Conservation (phyloP, 2,329 filamentous ascomycete species). For the Thelonectria blattea region DNA sequence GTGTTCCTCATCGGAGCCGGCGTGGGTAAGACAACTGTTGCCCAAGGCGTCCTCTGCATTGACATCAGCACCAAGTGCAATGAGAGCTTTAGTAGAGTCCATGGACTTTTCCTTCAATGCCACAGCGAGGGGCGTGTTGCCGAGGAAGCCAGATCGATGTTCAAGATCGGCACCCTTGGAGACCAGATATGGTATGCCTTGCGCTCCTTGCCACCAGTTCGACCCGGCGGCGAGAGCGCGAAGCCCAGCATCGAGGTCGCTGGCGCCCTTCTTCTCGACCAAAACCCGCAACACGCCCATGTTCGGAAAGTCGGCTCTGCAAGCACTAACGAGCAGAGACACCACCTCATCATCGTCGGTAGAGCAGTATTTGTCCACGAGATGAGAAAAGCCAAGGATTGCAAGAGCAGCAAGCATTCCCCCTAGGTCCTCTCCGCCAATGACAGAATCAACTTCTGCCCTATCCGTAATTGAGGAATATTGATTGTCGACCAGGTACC, state of each 20-base stretch:
- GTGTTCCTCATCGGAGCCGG: constrained; percentile 3
- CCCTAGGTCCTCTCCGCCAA: background rate
- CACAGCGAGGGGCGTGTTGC: constrained; percentile 21
- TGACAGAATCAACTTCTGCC: constrained; percentile 20
- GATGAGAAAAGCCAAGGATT: constrained; percentile 16
- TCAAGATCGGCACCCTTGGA: constrained; percentile 27
- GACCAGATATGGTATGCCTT: constrained; percentile 28
- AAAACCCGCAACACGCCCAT: constrained; percentile 27
- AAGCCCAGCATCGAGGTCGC: background rate
- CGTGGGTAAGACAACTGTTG: constrained; percentile 18
- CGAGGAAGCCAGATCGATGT: background rate
- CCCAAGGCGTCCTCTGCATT: constrained; percentile 12
- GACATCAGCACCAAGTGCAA: constrained; percentile 19
- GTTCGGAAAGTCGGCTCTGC: constrained; percentile 19
- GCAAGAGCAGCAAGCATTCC: constrained; percentile 17
- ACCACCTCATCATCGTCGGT: constrained; percentile 5
- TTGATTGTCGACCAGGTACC: constrained; percentile 12
- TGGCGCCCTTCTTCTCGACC: constrained; percentile 24
- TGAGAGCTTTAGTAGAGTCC: constrained; percentile 5
- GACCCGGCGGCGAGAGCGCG: constrained; percentile 15
- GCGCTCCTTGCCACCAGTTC: constrained; percentile 27
- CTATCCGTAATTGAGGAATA: constrained; percentile 19
- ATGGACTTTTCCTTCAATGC: background rate
- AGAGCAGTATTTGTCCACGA: constrained; percentile 18
- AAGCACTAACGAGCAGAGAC: constrained; percentile 18